Evolutionary conservation across 192 early-diverging fungal species (phyloP), one percentile per base, ranked within the genome.

Genomic region (Geranomyces variabilis): DNA sequence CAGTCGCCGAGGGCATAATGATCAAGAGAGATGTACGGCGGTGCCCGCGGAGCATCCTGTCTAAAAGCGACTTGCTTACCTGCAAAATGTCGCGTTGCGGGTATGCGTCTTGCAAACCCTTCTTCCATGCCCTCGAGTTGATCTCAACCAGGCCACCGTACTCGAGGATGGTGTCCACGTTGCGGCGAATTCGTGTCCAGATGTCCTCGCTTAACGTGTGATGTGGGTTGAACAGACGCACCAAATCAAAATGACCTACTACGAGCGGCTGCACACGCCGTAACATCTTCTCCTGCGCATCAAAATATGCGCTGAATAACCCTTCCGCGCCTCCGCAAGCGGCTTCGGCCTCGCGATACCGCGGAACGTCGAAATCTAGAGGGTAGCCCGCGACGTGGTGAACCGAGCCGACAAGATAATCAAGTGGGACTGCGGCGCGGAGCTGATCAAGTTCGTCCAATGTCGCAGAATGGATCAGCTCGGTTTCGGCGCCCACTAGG

Each of bases 221-320:
- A 69, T 83, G 65, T 34, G 60, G 59, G 51, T 28, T 28, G 81
- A 90, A 99, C 30, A 96, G 91, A 22, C 94, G 85, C 3, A 97
- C 84, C 57, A 99, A 79, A 75, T 99, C 97, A 81, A 99, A 95
- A 77, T 99, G 97, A 0, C 94, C 97, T n/a, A 99, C 81, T 0
- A 98, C 91, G 15, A 85, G 81, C 0, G 97, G 94, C 67, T 92
- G 75, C 29, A 96, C 68, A 21, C 65, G 77, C 12, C 77, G 70
- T 4, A 99, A 68, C 84, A 98, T 83, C 9, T 87, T 81, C 53
- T 82, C 89, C 77, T 99, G 97, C 24, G 82, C 82, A 74, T 99
- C 93, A 89, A 96, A 99, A 75, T 97, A 99, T 0, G 77, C 72
- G 29, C 66, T 65, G 71, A 92, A 98, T 71, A 96, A 66, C 24